Conservation (phyloP, 2,329 filamentous ascomycete genomes). For the Cordyceps fumosorosea region DNA sequence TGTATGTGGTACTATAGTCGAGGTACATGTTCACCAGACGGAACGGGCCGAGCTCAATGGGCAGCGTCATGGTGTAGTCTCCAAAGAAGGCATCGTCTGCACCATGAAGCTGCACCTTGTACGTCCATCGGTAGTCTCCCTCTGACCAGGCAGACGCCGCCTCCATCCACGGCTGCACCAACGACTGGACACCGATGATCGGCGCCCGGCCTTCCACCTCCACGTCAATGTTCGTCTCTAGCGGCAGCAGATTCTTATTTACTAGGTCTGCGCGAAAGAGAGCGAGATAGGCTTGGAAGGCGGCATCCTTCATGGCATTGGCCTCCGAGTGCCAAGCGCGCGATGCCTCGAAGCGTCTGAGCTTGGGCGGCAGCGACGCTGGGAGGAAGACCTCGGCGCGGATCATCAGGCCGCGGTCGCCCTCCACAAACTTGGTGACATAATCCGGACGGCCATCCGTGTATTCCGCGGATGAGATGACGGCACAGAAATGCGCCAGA, state of each 20-base stretch:
- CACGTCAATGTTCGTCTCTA: slow-evolving; percentile 34
- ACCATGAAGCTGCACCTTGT: not conserved
- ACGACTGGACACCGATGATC: slow-evolving; percentile 28
- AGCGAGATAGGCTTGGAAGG: slow-evolving; percentile 69
- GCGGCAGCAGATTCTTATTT: slow-evolving; percentile 71
- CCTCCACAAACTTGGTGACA: slow-evolving; percentile 37
- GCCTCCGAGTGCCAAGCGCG: slow-evolving; percentile 60
- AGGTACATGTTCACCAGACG: slow-evolving; percentile 34
- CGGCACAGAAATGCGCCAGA: slow-evolving; percentile 73
- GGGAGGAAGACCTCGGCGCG: slow-evolving; percentile 65
- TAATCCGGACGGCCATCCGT: slow-evolving; percentile 65
- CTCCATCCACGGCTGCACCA: slow-evolving; percentile 40
- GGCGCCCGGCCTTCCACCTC: slow-evolving; percentile 32
- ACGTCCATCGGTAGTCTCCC: not conserved
- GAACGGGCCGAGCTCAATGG: slow-evolving; percentile 33
- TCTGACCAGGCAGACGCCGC: slow-evolving; percentile 38
- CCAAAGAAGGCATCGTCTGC: slow-evolving; percentile 22
- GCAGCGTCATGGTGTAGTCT: slow-evolving; percentile 38
- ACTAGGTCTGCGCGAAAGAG: slow-evolving; percentile 67
- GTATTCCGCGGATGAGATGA: slow-evolving; percentile 51
- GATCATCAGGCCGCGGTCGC: slow-evolving; percentile 26
- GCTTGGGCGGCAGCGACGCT: slow-evolving; percentile 50
- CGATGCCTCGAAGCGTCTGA: slow-evolving; percentile 22
- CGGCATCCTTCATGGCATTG: slow-evolving; percentile 71
- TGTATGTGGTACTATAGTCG: slow-evolving; percentile 30